These are phyloP conservation scores for Fragaria iinumae DNA, from an alignment of 306 rosid species.

Conservation along the genomic window DNA sequence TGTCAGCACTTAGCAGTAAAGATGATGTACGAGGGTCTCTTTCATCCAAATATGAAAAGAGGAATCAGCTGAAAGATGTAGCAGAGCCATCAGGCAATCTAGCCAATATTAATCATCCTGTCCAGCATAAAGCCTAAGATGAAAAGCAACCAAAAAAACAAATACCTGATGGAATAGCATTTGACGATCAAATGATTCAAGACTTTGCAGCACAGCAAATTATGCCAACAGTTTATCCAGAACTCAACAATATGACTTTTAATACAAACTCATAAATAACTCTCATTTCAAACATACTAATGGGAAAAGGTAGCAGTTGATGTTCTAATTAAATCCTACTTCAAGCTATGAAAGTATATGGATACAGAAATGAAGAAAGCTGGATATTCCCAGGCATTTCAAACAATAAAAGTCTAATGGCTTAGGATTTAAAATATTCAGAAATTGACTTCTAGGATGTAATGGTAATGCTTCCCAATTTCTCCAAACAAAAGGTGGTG, in stretches of 20 bases:
- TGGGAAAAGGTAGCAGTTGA: neutral
- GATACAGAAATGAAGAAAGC: neutral
- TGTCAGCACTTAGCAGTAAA: neutral
- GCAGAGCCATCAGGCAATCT: conserved; percentile 1
- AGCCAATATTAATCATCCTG: neutral
- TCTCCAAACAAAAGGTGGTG: neutral
- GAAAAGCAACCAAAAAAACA: neutral
- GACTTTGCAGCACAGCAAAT: neutral
- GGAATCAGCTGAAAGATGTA: conserved; percentile 7
- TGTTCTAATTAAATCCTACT: neutral
- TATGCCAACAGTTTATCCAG: neutral
- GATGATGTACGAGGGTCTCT: neutral
- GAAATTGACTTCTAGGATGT: neutral
- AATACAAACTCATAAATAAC: neutral
- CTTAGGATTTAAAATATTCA: neutral
- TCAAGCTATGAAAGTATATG: neutral
- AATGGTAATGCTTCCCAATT: neutral
- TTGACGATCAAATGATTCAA: neutral
- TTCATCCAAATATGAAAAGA: neutral
- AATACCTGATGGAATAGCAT: neutral
- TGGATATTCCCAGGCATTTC: neutral
- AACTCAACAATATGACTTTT: neutral
- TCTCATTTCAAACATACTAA: neutral
- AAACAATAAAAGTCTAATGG: neutral
- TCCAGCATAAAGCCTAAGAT: neutral